Evolutionary conservation across 805 yeast species (phyloP), one percentile per base, ranked within the genome.

Genomic region (Yamadazyma sp.): DNA sequence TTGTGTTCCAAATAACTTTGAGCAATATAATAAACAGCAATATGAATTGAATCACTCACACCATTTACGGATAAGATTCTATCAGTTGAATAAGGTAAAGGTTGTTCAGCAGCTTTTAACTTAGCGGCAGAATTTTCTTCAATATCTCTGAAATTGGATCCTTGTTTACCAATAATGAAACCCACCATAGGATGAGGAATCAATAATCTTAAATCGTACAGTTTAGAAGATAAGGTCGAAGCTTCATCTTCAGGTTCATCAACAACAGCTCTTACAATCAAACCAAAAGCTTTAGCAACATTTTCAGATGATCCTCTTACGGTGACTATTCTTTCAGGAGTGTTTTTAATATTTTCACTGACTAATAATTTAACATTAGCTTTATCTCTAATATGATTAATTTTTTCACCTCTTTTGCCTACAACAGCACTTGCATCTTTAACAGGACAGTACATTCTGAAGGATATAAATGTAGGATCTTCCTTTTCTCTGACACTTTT

Each of bases 31-130:
- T 81, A 85, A 0, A 80, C 68, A 7, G 95, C 95, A 47, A 86
- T 84, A 52, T 85, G 94, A 27, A 87, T 75, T 2, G 95, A 88
- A 60, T 86, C 95, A 1, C 88, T 87, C 10, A 84, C 91, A 5
- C 95, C 95, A 4, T 73, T 65, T 6, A 86, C 73, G 16, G 78
- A 69, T 31, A 87, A 62, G 14, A 83, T 67, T 39, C 95, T 70
- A 55, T 87, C 96, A 11, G 88, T 85, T 0, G 91, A 82, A 41
- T 73, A 75, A 1, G 93, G 85, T 45, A 87, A 61, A 11, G 80
- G 75, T 30, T 76, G 75, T 27, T 82, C 86, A 16, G 82, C 84
- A 2, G 94, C 93, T 45, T 71, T 75, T 37, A 87, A 67, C 38
- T 75, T 70, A 2, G 95, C 89, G 3, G 91, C 88, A 11, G 93